Percentiles rank a stretch among this genome's conserved stretches.
Evolutionary conservation across 2,329 filamentous ascomycete species (phyloP).

Genomic region (Alternaria conjuncta): DNA sequence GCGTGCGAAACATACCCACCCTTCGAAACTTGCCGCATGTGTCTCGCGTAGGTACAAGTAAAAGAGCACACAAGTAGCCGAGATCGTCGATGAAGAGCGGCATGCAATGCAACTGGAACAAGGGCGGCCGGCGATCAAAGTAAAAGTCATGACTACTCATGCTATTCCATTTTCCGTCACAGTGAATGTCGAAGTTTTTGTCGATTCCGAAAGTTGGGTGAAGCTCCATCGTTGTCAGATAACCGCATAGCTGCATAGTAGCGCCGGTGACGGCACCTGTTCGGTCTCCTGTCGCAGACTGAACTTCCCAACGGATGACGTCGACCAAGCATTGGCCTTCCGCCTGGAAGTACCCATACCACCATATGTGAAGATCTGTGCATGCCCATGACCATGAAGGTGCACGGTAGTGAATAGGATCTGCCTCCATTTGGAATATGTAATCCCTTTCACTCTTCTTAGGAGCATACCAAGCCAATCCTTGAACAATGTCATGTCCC

Average conservation of each 20-base stretch:
- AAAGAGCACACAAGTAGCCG: background rate
- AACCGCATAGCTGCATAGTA: background rate
- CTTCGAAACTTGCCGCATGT: background rate
- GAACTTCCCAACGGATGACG: background rate
- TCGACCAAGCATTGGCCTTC: background rate
- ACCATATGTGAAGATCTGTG: background rate
- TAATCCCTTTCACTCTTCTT: too few relatives aligned
- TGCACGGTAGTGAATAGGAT: background rate
- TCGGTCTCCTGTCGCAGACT: background rate
- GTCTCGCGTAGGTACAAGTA: background rate
- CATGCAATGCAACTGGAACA: background rate
- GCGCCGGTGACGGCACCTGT: background rate
- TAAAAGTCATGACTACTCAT: background rate
- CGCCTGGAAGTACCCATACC: accelerated
- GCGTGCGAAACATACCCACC: background rate
- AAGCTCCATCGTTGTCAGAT: background rate
- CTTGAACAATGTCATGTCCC: background rate
- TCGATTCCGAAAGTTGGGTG: background rate
- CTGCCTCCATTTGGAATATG: background rate
- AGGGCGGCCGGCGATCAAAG: background rate
- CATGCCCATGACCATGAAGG: background rate
- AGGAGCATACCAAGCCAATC: background rate
- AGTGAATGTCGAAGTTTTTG: background rate
- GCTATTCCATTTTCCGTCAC: background rate
- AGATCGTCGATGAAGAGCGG: background rate